Percentiles rank a stretch among this genome's conserved stretches.
Evolutionary conservation across 305 asterid genomes (phyloP).

Genomic region (Andrographis paniculata): DNA sequence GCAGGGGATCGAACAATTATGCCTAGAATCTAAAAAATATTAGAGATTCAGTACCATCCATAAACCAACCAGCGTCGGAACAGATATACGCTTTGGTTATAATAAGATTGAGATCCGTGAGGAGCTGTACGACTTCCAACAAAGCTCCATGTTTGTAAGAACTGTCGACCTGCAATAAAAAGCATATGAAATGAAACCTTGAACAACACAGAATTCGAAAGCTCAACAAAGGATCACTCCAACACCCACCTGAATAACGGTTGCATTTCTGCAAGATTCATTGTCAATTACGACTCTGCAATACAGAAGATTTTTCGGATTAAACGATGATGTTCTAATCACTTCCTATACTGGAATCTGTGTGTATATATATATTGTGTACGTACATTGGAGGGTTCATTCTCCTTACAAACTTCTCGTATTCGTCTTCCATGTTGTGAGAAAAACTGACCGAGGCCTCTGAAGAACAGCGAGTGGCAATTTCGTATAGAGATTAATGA

Average conservation of each 20-base stretch:
- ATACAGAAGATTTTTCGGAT: neutral
- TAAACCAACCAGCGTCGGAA: slow-evolving; percentile 74
- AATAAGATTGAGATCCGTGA: slow-evolving; percentile 49
- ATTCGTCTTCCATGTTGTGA: slow-evolving; percentile 60
- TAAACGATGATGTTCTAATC: neutral
- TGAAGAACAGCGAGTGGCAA: slow-evolving; percentile 17
- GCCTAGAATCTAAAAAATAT: neutral
- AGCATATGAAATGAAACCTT: neutral
- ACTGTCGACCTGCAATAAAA: slow-evolving; percentile 30
- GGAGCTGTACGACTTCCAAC: slow-evolving; percentile 55
- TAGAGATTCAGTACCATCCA: slow-evolving; percentile 30
- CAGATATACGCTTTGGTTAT: slow-evolving; percentile 51
- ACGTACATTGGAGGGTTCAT: slow-evolving; percentile 76
- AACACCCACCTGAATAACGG: slow-evolving; percentile 45
- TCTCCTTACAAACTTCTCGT: slow-evolving; percentile 58
- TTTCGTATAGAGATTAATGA: too few relatives aligned
- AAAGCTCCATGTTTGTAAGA: slow-evolving; percentile 58
- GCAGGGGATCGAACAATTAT: neutral
- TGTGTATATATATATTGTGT: too few relatives aligned
- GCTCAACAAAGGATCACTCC: neutral
- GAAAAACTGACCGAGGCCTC: slow-evolving; percentile 45
- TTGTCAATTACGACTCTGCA: slow-evolving; percentile 66
- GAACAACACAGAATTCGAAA: neutral
- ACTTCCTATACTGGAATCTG: too few relatives aligned
- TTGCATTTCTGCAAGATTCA: slow-evolving; percentile 56